Conservation (phyloP, 139 green algal genomes). For the Coelastrella sp. region DNA sequence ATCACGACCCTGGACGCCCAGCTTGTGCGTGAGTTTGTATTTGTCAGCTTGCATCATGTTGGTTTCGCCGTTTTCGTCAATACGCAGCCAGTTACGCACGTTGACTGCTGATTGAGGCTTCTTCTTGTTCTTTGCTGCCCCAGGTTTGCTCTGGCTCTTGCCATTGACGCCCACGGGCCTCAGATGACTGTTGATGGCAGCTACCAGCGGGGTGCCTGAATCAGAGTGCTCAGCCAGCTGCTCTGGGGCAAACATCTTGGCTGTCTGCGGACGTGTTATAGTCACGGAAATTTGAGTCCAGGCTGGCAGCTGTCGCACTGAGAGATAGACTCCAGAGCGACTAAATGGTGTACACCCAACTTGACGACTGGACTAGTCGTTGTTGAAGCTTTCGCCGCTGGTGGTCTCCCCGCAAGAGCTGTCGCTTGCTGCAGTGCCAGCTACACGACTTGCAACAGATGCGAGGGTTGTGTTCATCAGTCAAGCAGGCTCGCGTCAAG, state of each 20-base stretch:
- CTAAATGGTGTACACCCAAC: background rate
- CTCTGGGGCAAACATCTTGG: slow-evolving; percentile 35
- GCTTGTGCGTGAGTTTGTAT: slow-evolving; percentile 71
- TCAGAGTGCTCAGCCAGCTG: slow-evolving; percentile 25
- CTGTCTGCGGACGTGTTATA: background rate
- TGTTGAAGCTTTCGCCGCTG: slow-evolving; percentile 18
- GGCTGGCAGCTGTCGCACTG: background rate
- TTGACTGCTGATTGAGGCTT: slow-evolving; percentile 7
- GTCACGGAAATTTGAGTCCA: background rate
- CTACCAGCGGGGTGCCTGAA: background rate
- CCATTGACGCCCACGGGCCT: background rate
- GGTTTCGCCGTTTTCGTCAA: slow-evolving; percentile 57
- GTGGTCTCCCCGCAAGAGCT: slow-evolving; percentile 16
- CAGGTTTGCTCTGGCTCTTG: slow-evolving; percentile 15
- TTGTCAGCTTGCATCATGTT: slow-evolving; percentile 62
- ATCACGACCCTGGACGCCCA: slow-evolving; percentile 74
- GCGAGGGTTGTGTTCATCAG: slow-evolving; percentile 18
- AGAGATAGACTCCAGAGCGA: background rate
- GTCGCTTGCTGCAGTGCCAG: slow-evolving; percentile 1
- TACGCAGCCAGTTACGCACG: slow-evolving; percentile 61
- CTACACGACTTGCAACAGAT: background rate
- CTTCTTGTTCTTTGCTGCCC: slow-evolving; percentile 38
- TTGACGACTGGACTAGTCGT: background rate
- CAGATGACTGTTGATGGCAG: background rate
- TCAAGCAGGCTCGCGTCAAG: background rate